phyloP scores from a whole-genome alignment of 768 basidiomycete genomes.

The Tremella mesenterica region DNA sequence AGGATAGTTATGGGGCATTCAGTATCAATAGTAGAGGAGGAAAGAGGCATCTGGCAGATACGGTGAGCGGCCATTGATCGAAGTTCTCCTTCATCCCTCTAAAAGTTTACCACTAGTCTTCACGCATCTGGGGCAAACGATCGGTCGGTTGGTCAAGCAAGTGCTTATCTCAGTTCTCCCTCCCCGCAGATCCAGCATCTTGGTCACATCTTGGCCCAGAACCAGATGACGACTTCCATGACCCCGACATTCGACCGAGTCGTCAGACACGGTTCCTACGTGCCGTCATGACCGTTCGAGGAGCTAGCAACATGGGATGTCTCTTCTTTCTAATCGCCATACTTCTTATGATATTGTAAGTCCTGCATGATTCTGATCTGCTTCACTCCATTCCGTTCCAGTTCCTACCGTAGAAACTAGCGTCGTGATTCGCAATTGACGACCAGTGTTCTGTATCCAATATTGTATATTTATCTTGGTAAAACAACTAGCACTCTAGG shows the following conservation, averaged over 20 bases:
- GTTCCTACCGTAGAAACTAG: too few species aligned
- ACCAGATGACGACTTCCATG: conserved; percentile 41
- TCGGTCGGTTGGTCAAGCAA: not conserved
- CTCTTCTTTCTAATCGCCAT: conserved; percentile 60
- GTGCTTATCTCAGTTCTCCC: conserved; percentile 20
- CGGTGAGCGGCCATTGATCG: conserved; percentile 25
- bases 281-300: conserved; percentile 66
- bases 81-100: too few species aligned
- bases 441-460: conserved; percentile 63
- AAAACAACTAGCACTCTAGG: conserved; percentile 29
- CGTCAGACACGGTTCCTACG: conserved; percentile 33
- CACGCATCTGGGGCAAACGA: too few species aligned
- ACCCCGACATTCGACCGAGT: conserved; percentile 23
- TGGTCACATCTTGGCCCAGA: conserved; percentile 40
- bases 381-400: too few species aligned
- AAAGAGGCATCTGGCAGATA: conserved; percentile 27
- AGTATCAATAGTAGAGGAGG: conserved; percentile 37
- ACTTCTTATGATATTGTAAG: conserved; percentile 61
- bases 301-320: conserved; percentile 67
- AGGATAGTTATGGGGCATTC: conserved; percentile 21
- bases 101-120: too few species aligned
- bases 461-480: conserved; percentile 53
- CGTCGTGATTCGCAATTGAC: too few species aligned
- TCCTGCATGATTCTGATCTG: not conserved
- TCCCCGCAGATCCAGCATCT: conserved; percentile 36